Evolutionary conservation across 2,329 filamentous ascomycete species (phyloP), one percentile per base, ranked within the genome.

Genomic region (Monosporascus sp.): DNA sequence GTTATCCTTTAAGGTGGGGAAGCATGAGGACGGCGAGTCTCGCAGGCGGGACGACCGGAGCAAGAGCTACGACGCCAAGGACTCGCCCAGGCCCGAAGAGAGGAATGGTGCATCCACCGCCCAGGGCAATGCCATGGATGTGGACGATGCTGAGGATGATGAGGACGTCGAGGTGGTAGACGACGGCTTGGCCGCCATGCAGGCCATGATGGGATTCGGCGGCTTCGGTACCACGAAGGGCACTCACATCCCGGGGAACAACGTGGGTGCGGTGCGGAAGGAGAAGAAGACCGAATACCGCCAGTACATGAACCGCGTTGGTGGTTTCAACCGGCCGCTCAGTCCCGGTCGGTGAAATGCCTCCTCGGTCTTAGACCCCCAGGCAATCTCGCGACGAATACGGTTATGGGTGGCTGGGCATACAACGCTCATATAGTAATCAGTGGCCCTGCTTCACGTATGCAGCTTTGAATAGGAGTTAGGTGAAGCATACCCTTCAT

Each of bases 221-320:
- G 83, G 81, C 1, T 99, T 97, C 72, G 86, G 85, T 54, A 86
- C 84, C 24, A 97, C 94, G 20, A 95, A 97, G 72, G 85, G 89
- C 55, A 91, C 88, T 51, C 95, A 97, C 68, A 86, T 99, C 1
- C 80, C 82, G 0, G 94, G 94, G 2, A 99, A 99, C 68, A 85
- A 91, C 66, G 84, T 87, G 43, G 92, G 89, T 52, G 90, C 78
- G 0, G 85, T 97, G 50, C 78, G 87, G 61, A 97, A 94, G 78
- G 91, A 94, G 74, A 97, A 96, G 84, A 92, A 91, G 82, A 89
- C 87, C 15, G 84, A 95, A 76, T 97, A 97, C 67, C 81, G 94
- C 62, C 94, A 99, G 80, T 99, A 99, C 72, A 99, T 99, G 85
- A 94, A 94, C 67, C 81, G 89, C 53, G 78, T 85, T 50, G 89